Base-by-base conservation (phyloP, 1,284 basidiomycete genomes). In the Trichosporon faecale region DNA sequence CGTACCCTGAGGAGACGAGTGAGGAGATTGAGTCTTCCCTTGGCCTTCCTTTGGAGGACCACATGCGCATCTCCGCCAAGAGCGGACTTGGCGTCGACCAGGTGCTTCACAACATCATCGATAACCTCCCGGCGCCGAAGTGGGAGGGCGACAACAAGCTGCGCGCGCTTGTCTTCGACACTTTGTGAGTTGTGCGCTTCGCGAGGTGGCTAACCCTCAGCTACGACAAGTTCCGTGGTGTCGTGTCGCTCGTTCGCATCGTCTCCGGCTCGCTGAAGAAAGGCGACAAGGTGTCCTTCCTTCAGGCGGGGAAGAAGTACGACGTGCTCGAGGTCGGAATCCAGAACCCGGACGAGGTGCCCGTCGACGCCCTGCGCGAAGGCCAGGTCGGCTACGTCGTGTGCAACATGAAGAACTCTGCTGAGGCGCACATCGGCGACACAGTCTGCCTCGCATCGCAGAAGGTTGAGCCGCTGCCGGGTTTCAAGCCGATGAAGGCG, bases 401-500 rank as follows among this genome's bases (percentile, higher is more conserved):
- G 1, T 98, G 95, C 83, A 98, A 94, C 78, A 99, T 99, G 96
- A 99, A 98, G 82, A 92, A 98, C 77, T 93, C 93, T 16, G 89
- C 90, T n/a, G 96, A 99, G 86, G 75, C 80, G 7, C 72, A 75
- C 68, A 77, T 79, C 63, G 97, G 97, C 40, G 97, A 99, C 80
- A 99, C 97, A 0, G 87, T 99, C 69, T 88, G 95, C 81, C 89
- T 88, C 31, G 86, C 89, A 2, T 90, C 91, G n/a, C 87, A 89
- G 68, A 85, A 86, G 8, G 92, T 96, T 3, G 89, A 93, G 65
- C 89, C 95, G 0, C 88, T 99, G 83, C 91, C 93, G n/a, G 94
- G 92, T 0, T 98, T 98, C 85, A 90, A 93, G 78, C 91, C 92
- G 18, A 89, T 93, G 35, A 95, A 96, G 84, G 91, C 95, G 1